Evolutionary conservation across 805 yeast genomes (phyloP).

Genomic region (Huiozyma naganishii): DNA sequence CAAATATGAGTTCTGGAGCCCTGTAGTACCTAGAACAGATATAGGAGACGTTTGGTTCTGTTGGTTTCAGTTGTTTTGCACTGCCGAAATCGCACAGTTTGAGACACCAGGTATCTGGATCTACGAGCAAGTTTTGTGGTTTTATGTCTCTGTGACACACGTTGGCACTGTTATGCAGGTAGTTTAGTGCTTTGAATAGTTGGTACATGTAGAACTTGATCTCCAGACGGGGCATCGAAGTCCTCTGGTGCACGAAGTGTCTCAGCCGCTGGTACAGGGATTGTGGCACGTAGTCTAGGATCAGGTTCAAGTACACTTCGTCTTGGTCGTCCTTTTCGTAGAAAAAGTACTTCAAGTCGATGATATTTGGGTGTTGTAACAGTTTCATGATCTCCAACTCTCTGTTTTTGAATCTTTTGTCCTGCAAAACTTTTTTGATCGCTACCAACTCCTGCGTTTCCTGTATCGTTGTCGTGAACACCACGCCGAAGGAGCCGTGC

Average conservation of each 20-base stretch:
- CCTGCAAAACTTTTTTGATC: slow-evolving; percentile 92
- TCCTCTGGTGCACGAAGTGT: slow-evolving; percentile 64
- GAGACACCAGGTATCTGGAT: slow-evolving; percentile 73
- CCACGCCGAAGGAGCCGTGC: slow-evolving; percentile 98
- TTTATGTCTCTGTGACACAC: slow-evolving; percentile 92
- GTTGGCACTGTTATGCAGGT: slow-evolving; percentile 62
- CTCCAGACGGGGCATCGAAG: slow-evolving; percentile 80
- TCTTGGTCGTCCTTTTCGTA: slow-evolving; percentile 56
- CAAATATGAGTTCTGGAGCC: slow-evolving; percentile 96
- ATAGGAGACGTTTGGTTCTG: slow-evolving; percentile 90
- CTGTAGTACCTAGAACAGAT: slow-evolving; percentile 94
- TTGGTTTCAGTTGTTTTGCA: slow-evolving; percentile 81
- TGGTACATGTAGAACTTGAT: slow-evolving; percentile 77
- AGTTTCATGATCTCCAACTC: slow-evolving; percentile 93
- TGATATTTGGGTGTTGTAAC: slow-evolving; percentile 77
- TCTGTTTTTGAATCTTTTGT: slow-evolving; percentile 84
- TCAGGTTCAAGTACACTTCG: slow-evolving; percentile 70
- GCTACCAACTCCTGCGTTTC: slow-evolving; percentile 79
- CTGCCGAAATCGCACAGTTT: slow-evolving; percentile 95
- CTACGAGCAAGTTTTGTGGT: slow-evolving; percentile 81
- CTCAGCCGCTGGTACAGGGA: slow-evolving; percentile 86
- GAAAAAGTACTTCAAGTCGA: slow-evolving; percentile 77
- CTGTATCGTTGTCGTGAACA: slow-evolving; percentile 72
- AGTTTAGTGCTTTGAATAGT: slow-evolving; percentile 64
- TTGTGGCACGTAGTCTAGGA: slow-evolving; percentile 91